Evolutionary conservation across 345 rosid genomes (phyloP), one percentile per base, ranked within the genome.

Genomic region (Pugionium dolabratum): DNA sequence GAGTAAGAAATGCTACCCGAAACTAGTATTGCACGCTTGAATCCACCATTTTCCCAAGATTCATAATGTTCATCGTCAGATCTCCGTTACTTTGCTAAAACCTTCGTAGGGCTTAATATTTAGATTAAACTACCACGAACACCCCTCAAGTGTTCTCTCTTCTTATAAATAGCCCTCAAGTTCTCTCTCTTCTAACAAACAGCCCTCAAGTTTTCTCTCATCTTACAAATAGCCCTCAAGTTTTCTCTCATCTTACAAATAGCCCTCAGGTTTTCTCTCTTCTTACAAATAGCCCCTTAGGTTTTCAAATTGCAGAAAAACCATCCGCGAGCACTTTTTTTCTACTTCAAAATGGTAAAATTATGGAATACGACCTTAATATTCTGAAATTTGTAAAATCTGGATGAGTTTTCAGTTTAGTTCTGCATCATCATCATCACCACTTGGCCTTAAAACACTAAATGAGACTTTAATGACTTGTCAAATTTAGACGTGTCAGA

Each of bases 401-500:
- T 18, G 18, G 18, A 18, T 18, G 18, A 18, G 18, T 18, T 18
- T 18, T 18, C 18, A 18, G 18, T 18, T 18, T 18, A 18, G 18
- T 18, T 18, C 18, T 34, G 53, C 52, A 44, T 34, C 44, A 42
- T 25, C 31, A 45, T 35, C 37, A 35, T 18, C 18, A 18, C 18
- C 18, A 18, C 18, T 18, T 18, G 18, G 18, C 18, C 18, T 18
- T 18, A 18, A 18, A 18, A 18, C 18, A 18, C 18, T 18, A 18
- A 18, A 18, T 18, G 18, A 18, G 18, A 70, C 44, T 36, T 56
- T 27, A 67, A 41, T 28, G 41, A 64, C 45, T 40, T 63, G 45
- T 64, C 70, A 41, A 57, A 10, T 64, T 64, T 55, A 44, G 76
- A 49, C 47, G 60, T 64, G 46, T 40, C 53, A 72, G 57, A 64